Percentiles rank a stretch among this genome's conserved stretches.
Evolutionary conservation across 331 rosid species (phyloP).

Genomic region (Malus hybrid): DNA sequence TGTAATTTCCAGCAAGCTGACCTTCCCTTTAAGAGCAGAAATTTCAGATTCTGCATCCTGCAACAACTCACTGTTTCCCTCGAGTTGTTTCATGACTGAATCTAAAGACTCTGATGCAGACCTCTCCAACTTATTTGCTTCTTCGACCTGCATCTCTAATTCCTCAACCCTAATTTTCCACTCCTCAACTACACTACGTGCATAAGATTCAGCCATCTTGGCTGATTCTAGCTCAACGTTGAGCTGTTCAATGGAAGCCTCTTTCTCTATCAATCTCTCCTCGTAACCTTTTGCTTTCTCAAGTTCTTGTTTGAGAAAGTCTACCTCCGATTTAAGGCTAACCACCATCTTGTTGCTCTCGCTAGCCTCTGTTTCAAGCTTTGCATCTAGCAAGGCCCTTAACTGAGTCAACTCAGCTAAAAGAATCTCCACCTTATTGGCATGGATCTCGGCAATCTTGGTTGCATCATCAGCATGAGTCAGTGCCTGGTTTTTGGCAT

Average conservation of each 20-base stretch:
- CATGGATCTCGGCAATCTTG: constrained; percentile 80
- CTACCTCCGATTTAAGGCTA: constrained; percentile 57
- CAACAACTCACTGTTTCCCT: constrained; percentile 59
- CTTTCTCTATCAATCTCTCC: constrained; percentile 52
- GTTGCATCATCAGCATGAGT: constrained; percentile 93
- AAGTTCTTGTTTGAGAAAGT: constrained; percentile 47
- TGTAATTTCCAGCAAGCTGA: constrained; percentile 71
- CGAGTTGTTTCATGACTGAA: constrained; percentile 60
- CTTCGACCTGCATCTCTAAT: constrained; percentile 52
- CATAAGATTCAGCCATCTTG: constrained; percentile 79
- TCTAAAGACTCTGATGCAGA: constrained; percentile 80
- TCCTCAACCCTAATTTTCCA: constrained; percentile 58
- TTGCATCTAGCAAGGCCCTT: constrained; percentile 67
- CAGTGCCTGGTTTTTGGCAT: constrained; percentile 92
- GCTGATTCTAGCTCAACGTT: constrained; percentile 83
- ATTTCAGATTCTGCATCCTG: constrained; percentile 69
- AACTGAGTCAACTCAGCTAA: constrained; percentile 57
- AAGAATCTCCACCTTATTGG: constrained; percentile 66
- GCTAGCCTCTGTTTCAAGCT: constrained; percentile 58
- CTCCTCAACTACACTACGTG: constrained; percentile 62
- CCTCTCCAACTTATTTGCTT: constrained; percentile 66
- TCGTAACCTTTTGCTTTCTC: constrained; percentile 44
- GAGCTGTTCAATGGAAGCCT: constrained; percentile 64
- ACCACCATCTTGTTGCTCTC: constrained; percentile 40
- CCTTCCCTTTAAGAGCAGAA: constrained; percentile 62